Evolutionary conservation across 768 basidiomycete genomes (phyloP), one percentile per base, ranked within the genome.

Genomic region (Leccinellum rugosiceps): DNA sequence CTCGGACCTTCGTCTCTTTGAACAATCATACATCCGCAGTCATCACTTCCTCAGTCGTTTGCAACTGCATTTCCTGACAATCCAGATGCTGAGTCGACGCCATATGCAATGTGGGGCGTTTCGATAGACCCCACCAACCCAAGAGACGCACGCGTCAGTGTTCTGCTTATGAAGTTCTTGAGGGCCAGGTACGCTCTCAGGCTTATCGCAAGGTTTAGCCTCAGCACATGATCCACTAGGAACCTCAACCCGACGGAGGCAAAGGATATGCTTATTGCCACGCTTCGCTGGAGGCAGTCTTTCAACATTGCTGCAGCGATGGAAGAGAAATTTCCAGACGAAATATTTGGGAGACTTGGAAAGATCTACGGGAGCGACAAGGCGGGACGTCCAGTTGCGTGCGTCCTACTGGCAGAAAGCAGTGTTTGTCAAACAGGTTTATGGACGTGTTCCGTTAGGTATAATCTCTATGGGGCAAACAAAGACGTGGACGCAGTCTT

Each of bases 151-250:
- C 80, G 82, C 8, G 82, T 83, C 57, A 90, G 87, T 64, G 88
- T 92, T 31, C 65, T 92, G 9, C 76, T 93, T 35, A 83, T 92
- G 81, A 92, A 92, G 67, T 93, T 92, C 76, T 74, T 91, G 30
- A 80, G 87, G 56, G 91, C 91, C 5, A 82, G 34, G 70, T 45
- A 31, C 10, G 44, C 11, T 21, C 44, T 7, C 21, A 32, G 26
- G 41, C 41, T 23, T 41, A 25, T 23, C 19, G n/a, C 9, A 14
- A 28, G 31, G 15, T 1, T 34, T 53, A 10, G 9, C 19, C 23
- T 43, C 19, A 1, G 2, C 14, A 0, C 34, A n/a, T 41, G 9
- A n/a, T 23, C 32, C 30, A 17, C 44, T 25, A 85, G 87, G 63
- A 77, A 84, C 53, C 72, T 88, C 62, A 79, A 77, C 61, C 67